Conservation (phyloP, 2,329 filamentous ascomycete genomes). For the Hypoxylon sp. region DNA sequence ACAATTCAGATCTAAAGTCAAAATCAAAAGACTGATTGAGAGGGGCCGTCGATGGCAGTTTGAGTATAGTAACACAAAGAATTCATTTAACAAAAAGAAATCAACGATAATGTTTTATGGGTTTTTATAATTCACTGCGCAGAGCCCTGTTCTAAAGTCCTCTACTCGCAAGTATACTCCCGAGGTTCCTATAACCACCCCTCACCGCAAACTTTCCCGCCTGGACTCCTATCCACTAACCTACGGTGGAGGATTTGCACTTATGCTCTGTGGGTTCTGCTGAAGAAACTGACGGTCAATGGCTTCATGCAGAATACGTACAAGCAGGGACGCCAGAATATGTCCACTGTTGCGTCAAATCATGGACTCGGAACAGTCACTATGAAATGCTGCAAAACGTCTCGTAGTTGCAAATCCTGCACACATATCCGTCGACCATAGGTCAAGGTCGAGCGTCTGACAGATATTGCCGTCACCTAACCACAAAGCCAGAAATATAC, state of each 20-base stretch:
- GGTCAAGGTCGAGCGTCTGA: not conserved
- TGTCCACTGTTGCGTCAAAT: constrained; percentile 25
- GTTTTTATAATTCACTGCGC: constrained; percentile 34
- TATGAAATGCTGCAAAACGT: constrained; percentile 23
- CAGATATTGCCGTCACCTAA: constrained; percentile 22
- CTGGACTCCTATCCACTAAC: constrained; percentile 36
- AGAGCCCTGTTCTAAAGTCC: constrained; percentile 29
- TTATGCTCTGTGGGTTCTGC: constrained; percentile 11
- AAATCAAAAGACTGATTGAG: not conserved
- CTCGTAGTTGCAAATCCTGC: constrained; percentile 23
- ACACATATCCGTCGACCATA: constrained; percentile 7
- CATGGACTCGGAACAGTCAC: constrained; percentile 22
- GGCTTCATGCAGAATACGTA: constrained; percentile 21
- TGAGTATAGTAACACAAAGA: constrained; percentile 1
- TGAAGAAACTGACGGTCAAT: constrained; percentile 23
- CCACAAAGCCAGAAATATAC: constrained; percentile 49
- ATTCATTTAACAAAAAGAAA: constrained; percentile 34
- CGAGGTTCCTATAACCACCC: constrained; percentile 22
- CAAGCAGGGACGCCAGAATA: constrained; percentile 13
- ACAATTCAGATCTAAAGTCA: not conserved
- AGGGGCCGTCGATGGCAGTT: not conserved
- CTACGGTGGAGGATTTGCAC: constrained; percentile 12
- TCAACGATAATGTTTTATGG: constrained; percentile 21
- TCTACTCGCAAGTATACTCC: constrained; percentile 19
- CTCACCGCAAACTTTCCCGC: constrained; percentile 25